Evolutionary conservation across 306 rosid species (phyloP).

Genomic region (Pterocarpus santalinus): DNA sequence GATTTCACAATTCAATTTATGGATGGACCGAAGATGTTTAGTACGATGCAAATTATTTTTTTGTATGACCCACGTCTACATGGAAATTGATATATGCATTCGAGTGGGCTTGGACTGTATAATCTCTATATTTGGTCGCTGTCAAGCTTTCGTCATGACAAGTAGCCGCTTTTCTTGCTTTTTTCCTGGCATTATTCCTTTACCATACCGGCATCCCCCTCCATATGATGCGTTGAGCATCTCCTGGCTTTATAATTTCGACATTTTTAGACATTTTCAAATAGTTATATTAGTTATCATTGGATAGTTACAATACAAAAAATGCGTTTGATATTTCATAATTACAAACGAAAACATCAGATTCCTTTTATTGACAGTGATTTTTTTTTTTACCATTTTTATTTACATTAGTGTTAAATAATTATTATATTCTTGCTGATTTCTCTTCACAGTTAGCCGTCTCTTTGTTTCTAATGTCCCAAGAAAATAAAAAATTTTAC

Average conservation of each 20-base stretch:
- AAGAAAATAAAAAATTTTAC: too few species aligned
- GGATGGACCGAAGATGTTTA: conserved; percentile 15
- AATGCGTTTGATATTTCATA: too few species aligned
- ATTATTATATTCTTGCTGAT: too few species aligned
- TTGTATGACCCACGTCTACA: conserved; percentile 36
- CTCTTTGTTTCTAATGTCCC: too few species aligned
- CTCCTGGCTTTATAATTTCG: not conserved
- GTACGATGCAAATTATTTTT: conserved; percentile 20
- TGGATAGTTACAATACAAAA: too few species aligned
- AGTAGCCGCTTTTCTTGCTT: not conserved
- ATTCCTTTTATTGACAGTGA: not conserved
- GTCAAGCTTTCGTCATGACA: conserved; percentile 21
- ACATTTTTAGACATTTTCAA: too few species aligned
- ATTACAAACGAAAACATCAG: not conserved
- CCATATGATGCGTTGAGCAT: not conserved
- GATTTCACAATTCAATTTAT: conserved; percentile 20
- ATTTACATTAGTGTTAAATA: too few species aligned
- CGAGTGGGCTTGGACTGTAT: not conserved
- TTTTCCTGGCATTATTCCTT: not conserved
- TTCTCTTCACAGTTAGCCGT: too few species aligned
- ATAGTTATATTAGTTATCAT: too few species aligned
- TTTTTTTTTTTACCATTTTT: too few species aligned
- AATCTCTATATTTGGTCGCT: conserved; percentile 29
- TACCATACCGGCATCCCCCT: not conserved
- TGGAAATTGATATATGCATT: not conserved